Conservation (phyloP, 495 filamentous ascomycete species). For the Podospora anserina region DNA sequence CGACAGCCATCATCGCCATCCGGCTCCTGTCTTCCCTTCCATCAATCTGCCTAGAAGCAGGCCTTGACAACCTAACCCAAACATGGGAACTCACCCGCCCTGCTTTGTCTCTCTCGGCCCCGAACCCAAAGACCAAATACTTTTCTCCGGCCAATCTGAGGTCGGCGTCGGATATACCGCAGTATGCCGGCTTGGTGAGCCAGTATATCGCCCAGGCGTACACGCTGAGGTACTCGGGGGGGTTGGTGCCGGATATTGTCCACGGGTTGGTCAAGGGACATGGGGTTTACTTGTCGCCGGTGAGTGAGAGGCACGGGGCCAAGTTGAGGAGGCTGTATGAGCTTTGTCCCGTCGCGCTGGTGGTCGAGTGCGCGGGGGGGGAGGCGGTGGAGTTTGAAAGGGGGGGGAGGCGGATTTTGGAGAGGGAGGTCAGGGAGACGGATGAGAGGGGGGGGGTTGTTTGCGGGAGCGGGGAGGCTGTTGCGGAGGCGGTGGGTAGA, state of each 20-base stretch:
- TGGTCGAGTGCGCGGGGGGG: conserved; percentile 53
- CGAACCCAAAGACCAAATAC: conserved; percentile 38
- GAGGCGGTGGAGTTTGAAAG: conserved; percentile 37
- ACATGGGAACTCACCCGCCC: conserved; percentile 38
- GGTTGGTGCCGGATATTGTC: conserved; percentile 53
- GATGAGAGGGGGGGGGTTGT: conserved; percentile 49
- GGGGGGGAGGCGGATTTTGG: conserved; percentile 39
- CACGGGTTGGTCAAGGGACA: conserved; percentile 52
- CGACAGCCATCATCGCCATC: conserved; percentile 47
- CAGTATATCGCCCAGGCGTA: conserved; percentile 42
- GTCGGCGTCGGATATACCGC: conserved; percentile 39
- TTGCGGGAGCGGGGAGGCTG: conserved; percentile 48
- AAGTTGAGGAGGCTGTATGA: conserved; percentile 53
- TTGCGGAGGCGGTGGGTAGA: conserved; percentile 26
- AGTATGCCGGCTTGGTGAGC: conserved; percentile 43
- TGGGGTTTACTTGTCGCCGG: conserved; percentile 51
- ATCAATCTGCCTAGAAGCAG: conserved; percentile 43
- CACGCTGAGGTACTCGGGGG: conserved; percentile 52
- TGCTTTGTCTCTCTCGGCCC: conserved; percentile 24
- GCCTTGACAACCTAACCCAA: conserved; percentile 26
- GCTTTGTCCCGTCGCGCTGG: conserved; percentile 47
- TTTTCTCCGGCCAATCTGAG: conserved; percentile 56
- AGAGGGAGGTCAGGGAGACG: conserved; percentile 31
- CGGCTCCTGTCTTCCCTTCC: conserved; percentile 35
- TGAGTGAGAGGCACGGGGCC: conserved; percentile 42